These are phyloP conservation scores for Saccharomycopsis capsularis DNA, from an alignment of 805 yeast species.

Conservation along the genomic window DNA sequence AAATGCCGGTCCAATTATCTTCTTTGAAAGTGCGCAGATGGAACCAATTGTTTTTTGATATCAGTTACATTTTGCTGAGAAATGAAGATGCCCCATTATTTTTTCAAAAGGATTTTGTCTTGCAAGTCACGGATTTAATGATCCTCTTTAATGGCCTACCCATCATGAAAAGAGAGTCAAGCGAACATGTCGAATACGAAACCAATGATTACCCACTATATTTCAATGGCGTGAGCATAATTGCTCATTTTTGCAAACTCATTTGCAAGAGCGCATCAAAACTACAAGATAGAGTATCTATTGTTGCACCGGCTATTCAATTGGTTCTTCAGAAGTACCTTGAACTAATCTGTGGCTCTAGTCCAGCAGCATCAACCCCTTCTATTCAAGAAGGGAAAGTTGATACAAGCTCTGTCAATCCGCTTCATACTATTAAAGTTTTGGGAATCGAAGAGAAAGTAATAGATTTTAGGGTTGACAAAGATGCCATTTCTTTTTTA, in stretches of 20 bases:
- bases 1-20: conserved; percentile 29
- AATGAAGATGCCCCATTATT: conserved; percentile 49
- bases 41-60: conserved; percentile 72
- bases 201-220: conserved; percentile 60
- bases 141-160: conserved; percentile 73
- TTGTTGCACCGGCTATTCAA: conserved; percentile 6
- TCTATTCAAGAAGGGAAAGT: neutral
- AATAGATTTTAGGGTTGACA: conserved; percentile 35
- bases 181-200: conserved; percentile 86
- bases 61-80: conserved; percentile 69
- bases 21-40: conserved; percentile 63
- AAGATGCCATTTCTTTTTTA: conserved; percentile 55
- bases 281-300: conserved; percentile 11
- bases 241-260: conserved; percentile 54
- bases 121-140: conserved; percentile 58
- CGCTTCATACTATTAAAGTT: conserved; percentile 4
- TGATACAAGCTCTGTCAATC: conserved; percentile 12
- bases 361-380: neutral
- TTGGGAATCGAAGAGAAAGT: neutral
- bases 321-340: conserved; percentile 16
- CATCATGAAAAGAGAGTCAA: conserved; percentile 63
- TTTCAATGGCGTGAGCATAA: conserved; percentile 44
- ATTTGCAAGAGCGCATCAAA: conserved; percentile 40
- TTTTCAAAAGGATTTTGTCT: conserved; percentile 38
- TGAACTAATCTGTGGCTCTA: neutral